Evolutionary conservation across 2,329 filamentous ascomycete genomes (phyloP).

Genomic region (Calonectria leucothoes): DNA sequence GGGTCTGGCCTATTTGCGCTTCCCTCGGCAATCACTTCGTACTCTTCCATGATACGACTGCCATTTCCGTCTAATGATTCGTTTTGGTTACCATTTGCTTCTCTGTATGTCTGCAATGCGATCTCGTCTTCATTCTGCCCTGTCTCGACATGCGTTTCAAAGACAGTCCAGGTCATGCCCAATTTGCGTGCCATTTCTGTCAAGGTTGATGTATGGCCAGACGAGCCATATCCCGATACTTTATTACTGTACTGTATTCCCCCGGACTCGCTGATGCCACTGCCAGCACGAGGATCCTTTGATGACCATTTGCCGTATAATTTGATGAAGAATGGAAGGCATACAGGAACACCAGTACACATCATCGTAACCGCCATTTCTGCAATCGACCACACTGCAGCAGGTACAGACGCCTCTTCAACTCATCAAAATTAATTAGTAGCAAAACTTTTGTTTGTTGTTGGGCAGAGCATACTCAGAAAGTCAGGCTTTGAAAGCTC

Average conservation of each 20-base stretch:
- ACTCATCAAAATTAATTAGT: background rate
- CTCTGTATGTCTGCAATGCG: background rate
- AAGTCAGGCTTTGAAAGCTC: background rate
- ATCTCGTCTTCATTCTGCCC: background rate
- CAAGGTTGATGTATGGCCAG: background rate
- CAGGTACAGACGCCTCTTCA: background rate
- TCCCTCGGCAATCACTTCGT: background rate
- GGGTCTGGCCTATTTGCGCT: background rate
- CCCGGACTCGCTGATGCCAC: background rate
- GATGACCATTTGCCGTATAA: background rate
- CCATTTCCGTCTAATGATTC: background rate
- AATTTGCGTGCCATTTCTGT: background rate
- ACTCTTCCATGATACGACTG: background rate
- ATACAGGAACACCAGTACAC: background rate
- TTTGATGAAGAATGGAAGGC: background rate
- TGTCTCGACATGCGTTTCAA: background rate
- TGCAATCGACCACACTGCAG: background rate
- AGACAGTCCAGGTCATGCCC: background rate
- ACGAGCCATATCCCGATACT: background rate
- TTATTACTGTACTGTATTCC: background rate
- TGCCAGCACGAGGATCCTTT: background rate
- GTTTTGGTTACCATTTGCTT: background rate
- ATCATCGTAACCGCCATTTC: slow-evolving; percentile 1
- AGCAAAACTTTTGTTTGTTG: background rate
- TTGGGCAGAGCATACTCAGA: background rate